These are phyloP conservation scores for Sedum album DNA, from an alignment of 164 flowering plant species.

Conservation along the genomic window DNA sequence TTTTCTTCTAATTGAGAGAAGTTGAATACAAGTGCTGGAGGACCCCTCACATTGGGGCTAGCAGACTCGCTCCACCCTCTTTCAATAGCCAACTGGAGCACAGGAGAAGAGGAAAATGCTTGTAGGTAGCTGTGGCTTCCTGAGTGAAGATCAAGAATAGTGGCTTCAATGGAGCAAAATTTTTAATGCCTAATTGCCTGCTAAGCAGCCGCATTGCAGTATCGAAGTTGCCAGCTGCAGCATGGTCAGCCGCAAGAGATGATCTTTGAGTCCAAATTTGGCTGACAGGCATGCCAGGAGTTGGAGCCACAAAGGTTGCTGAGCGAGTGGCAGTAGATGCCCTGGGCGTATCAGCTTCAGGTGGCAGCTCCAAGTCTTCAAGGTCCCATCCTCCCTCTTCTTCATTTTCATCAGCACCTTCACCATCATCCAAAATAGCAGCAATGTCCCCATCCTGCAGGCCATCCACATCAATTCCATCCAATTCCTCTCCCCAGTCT, in stretches of 20 bases:
- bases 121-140: too few relatives aligned
- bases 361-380: too few relatives aligned
- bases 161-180: conserved; percentile 62
- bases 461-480: too few relatives aligned
- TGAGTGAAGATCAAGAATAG: conserved; percentile 71
- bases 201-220: too few relatives aligned
- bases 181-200: conserved; percentile 55
- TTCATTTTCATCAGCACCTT: conserved; percentile 46
- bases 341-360: conserved; percentile 45
- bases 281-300: conserved; percentile 80
- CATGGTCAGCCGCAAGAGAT: conserved; percentile 91
- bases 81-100: too few relatives aligned
- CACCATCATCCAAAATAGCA: conserved; percentile 42
- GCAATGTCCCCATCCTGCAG: conserved; percentile 55
- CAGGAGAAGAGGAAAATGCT: conserved; percentile 37
- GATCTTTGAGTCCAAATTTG: conserved; percentile 81
- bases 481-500: too few relatives aligned
- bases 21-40: too few relatives aligned
- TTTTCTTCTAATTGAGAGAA: too few relatives aligned
- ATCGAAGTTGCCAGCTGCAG: too few relatives aligned
- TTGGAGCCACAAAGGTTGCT: conserved; percentile 61
- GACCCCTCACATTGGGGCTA: too few relatives aligned
- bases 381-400: conserved; percentile 55
- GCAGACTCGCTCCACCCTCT: too few relatives aligned
- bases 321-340: conserved; percentile 34